Percentiles rank a stretch among this genome's conserved stretches.
Evolutionary conservation across 805 yeast species (phyloP).

Genomic region (Teunomyces funiuensis): DNA sequence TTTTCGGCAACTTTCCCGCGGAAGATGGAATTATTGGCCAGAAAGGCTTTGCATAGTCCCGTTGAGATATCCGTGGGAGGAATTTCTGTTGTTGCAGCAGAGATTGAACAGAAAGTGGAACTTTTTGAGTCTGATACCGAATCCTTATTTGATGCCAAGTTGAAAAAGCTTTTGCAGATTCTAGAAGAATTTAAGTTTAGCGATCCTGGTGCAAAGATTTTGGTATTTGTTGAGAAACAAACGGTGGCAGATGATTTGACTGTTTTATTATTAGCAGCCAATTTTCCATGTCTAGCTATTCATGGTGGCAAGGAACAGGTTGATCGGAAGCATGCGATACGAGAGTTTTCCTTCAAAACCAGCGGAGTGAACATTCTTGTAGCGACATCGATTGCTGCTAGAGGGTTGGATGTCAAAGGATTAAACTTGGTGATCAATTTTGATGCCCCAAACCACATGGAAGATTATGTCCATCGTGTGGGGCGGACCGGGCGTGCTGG

Average conservation of each 20-base stretch:
- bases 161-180: slow-evolving; percentile 51
- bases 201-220: slow-evolving; percentile 47
- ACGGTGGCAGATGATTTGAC: slow-evolving; percentile 76
- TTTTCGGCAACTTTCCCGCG: slow-evolving; percentile 94
- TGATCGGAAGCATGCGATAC: slow-evolving; percentile 74
- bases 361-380: slow-evolving; percentile 66
- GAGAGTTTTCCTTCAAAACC: slow-evolving; percentile 55
- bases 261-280: slow-evolving; percentile 49
- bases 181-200: slow-evolving; percentile 47
- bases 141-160: slow-evolving; percentile 42
- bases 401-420: slow-evolving; percentile 92
- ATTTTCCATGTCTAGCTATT: slow-evolving; percentile 63
- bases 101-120: slow-evolving; percentile 70
- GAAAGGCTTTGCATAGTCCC: slow-evolving; percentile 60
- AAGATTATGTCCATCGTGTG: slow-evolving; percentile 93
- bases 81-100: slow-evolving; percentile 75
- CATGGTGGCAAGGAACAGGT: slow-evolving; percentile 93
- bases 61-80: slow-evolving; percentile 80
- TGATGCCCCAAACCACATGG: slow-evolving; percentile 81
- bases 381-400: slow-evolving; percentile 92
- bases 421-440: slow-evolving; percentile 73
- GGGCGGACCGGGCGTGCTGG: slow-evolving; percentile 97
- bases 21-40: slow-evolving; percentile 74
- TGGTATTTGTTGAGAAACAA: slow-evolving; percentile 88
- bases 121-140: slow-evolving; percentile 47